Percentiles rank a stretch among this genome's conserved stretches.
Evolutionary conservation across 75 land plant species (phyloP).

Genomic region (Pinus tabuliformis): DNA sequence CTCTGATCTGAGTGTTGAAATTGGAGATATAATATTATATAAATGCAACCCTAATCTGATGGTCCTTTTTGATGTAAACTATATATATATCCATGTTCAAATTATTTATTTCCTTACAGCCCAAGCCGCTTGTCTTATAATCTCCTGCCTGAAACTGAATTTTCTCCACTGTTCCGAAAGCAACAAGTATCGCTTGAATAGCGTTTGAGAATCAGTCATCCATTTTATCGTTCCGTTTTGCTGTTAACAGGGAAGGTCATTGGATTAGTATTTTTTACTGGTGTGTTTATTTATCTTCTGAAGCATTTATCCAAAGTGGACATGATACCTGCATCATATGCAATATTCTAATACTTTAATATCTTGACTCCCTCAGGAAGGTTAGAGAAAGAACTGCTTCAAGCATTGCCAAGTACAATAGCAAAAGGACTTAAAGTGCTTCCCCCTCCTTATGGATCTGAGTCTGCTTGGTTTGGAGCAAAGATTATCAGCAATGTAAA

Average conservation of each 20-base stretch:
- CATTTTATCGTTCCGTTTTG: neutral
- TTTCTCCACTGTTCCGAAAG: neutral
- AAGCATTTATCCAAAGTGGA: neutral
- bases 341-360: neutral
- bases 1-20: too few species aligned
- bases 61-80: too few species aligned
- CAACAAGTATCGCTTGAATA: neutral
- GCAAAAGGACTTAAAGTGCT: slow-evolving; percentile 63
- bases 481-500: slow-evolving; percentile 82
- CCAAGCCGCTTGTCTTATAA: neutral
- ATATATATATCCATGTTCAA: too few species aligned
- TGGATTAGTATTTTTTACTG: neutral
- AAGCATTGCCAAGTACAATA: slow-evolving; percentile 29
- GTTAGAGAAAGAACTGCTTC: slow-evolving; percentile 67
- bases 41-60: too few species aligned
- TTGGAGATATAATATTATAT: too few species aligned
- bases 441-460: slow-evolving; percentile 70
- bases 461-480: slow-evolving; percentile 88
- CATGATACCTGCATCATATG: neutral
- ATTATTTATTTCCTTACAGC: neutral
- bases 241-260: neutral
- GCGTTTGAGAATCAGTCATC: neutral
- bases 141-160: neutral
- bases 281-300: neutral
- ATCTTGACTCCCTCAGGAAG: slow-evolving; percentile 46